These are phyloP conservation scores for Exophiala oligosperma DNA, from an alignment of 2,329 filamentous ascomycete genomes.

Conservation along the genomic window DNA sequence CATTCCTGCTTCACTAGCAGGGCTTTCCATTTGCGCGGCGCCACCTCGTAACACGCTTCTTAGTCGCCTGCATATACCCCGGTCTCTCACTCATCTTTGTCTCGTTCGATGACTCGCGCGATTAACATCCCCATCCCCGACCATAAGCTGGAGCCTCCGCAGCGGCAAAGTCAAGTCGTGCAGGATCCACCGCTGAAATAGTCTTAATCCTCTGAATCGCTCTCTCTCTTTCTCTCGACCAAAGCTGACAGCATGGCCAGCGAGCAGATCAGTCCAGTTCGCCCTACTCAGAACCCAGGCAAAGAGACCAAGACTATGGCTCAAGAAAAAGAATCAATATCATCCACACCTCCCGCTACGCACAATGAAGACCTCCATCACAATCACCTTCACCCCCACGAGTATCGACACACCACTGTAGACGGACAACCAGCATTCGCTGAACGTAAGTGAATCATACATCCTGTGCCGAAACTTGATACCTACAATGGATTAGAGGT, in stretches of 20 bases:
- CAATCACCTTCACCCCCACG: not conserved
- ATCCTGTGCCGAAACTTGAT: too few species aligned
- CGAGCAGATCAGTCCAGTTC: constrained; percentile 4
- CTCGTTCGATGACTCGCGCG: constrained; percentile 11
- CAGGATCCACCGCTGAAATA: constrained; percentile 1
- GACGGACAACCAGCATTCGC: constrained; percentile 21
- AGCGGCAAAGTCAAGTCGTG: not conserved
- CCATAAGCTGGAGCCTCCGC: constrained; percentile 2
- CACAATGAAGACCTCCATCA: constrained; percentile 18
- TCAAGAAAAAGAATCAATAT: constrained; percentile 20
- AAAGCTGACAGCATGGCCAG: constrained; percentile 10
- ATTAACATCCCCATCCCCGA: constrained; percentile 14
- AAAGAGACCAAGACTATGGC: constrained; percentile 19
- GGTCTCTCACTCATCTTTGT: not conserved
- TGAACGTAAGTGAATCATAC: constrained; percentile 22
- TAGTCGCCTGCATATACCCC: constrained; percentile 15
- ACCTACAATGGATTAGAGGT: too few species aligned
- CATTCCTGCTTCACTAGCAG: not conserved
- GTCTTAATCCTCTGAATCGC: constrained; percentile 10
- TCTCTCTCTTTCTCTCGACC: not conserved
- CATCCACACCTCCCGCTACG: constrained; percentile 19
- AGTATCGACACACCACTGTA: constrained; percentile 24
- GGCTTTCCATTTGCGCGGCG: constrained; percentile 13
- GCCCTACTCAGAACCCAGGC: not conserved
- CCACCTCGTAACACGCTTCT: not conserved